Conservation (phyloP, 768 basidiomycete genomes). For the Thelephora aurantiotincta region DNA sequence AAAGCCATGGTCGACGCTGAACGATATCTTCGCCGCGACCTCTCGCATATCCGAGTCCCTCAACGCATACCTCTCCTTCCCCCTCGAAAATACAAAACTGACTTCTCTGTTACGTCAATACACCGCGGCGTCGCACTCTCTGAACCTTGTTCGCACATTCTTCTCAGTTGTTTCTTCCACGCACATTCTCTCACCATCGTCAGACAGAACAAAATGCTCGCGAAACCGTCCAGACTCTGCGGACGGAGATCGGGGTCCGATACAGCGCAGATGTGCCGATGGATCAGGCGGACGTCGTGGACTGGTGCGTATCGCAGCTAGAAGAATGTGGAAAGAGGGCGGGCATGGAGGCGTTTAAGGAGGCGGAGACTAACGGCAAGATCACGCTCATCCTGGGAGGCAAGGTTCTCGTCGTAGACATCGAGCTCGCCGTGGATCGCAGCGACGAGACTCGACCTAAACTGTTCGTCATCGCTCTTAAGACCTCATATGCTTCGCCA, state of each 20-base stretch:
- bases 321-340: conserved; percentile 46
- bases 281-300: conserved; percentile 26
- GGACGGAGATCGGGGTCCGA: conserved; percentile 27
- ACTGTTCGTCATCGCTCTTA: conserved; percentile 40
- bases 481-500: conserved; percentile 58
- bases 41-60: conserved; percentile 42
- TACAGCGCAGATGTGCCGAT: conserved; percentile 58
- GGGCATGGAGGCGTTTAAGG: conserved; percentile 67
- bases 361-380: conserved; percentile 31
- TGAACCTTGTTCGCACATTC: conserved; percentile 30
- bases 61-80: conserved; percentile 30
- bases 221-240: conserved; percentile 32
- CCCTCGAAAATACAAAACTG: conserved; percentile 49
- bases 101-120: conserved; percentile 57
- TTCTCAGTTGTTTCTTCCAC: conserved; percentile 5
- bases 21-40: conserved; percentile 35
- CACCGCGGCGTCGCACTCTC: conserved; percentile 34
- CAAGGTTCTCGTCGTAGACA: conserved; percentile 68
- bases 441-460: conserved; percentile 21
- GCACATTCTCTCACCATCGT: conserved; percentile 6
- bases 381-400: conserved; percentile 56
- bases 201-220: conserved; percentile 43
- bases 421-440: conserved; percentile 42
- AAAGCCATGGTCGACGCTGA: conserved; percentile 16
- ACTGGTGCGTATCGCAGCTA: conserved; percentile 47